These are phyloP conservation scores for Ricinus communis DNA, from an alignment of 345 rosid genomes.

Conservation along the genomic window DNA sequence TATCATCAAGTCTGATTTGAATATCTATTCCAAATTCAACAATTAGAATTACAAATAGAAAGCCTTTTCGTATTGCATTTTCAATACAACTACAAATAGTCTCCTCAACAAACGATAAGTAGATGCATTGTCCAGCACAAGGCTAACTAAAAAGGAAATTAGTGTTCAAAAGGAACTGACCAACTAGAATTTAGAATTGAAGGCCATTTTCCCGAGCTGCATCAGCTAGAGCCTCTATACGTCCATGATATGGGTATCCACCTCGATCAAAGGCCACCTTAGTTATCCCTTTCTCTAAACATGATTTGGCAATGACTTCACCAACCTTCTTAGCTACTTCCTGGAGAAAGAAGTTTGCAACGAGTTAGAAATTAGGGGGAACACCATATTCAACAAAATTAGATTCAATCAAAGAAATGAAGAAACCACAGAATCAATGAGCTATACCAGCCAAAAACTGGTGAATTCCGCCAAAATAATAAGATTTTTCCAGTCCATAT, in stretches of 20 bases:
- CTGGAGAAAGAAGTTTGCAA: constrained; percentile 32
- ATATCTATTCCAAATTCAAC: not conserved
- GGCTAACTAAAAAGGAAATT: not conserved
- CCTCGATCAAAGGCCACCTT: constrained; percentile 91
- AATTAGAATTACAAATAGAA: constrained; percentile 1
- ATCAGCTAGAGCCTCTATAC: constrained; percentile 70
- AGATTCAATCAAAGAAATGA: not conserved
- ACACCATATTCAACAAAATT: not conserved
- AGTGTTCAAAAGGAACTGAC: constrained; percentile 17
- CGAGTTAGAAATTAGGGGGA: not conserved
- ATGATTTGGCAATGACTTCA: constrained; percentile 70
- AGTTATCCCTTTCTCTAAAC: constrained; percentile 85
- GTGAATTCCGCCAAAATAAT: not conserved
- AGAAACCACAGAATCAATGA: not conserved
- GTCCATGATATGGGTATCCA: constrained; percentile 94
- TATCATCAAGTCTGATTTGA: not conserved
- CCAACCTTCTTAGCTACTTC: constrained; percentile 93
- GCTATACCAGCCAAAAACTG: not conserved
- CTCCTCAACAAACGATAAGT: not conserved
- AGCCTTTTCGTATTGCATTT: constrained; percentile 2
- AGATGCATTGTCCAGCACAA: not conserved
- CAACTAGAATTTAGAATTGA: constrained; percentile 47
- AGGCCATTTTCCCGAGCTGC: constrained; percentile 89
- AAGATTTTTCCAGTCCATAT: not conserved
- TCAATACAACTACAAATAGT: not conserved